A percentile compares a stretch with the other conserved stretches of the same genome.
phyloP scores from a whole-genome alignment of 352 stramenopile genomes.

The Phytophthora sp. region DNA sequence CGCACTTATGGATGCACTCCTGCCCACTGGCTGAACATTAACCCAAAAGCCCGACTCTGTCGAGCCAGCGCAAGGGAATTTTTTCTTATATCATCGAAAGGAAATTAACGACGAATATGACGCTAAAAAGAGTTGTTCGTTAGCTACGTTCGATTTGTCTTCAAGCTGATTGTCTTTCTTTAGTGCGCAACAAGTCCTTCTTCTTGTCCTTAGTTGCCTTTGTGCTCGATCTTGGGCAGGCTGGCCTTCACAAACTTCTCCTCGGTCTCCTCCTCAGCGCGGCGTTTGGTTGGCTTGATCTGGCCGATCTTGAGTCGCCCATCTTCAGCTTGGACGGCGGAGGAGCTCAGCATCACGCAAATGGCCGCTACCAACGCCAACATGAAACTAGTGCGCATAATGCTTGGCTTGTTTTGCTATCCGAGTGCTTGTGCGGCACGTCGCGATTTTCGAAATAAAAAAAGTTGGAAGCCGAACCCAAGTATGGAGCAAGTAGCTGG shows the following conservation, averaged over 20 bases:
- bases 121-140: too few relatives aligned
- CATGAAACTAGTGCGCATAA: slow-evolving; percentile 25
- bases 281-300: slow-evolving; percentile 17
- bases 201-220: slow-evolving; percentile 1
- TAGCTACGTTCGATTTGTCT: slow-evolving; percentile 4
- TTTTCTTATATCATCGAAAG: too few relatives aligned
- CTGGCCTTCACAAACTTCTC: slow-evolving; percentile 22
- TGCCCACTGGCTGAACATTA: slow-evolving; percentile 6
- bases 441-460: slow-evolving; percentile 25
- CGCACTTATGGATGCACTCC: slow-evolving; percentile 8
- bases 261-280: slow-evolving; percentile 19
- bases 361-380: slow-evolving; percentile 1
- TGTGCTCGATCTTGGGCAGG: slow-evolving; percentile 23
- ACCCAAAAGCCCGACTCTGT: neutral
- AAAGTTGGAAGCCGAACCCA: neutral
- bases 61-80: slow-evolving; percentile 26
- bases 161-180: neutral
- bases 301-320: slow-evolving; percentile 17
- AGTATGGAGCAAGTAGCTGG: neutral
- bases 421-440: slow-evolving; percentile 13
- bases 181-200: neutral
- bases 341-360: slow-evolving; percentile 15
- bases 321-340: slow-evolving; percentile 14
- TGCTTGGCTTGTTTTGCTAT: slow-evolving; percentile 14
- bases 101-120: too few relatives aligned